Evolutionary conservation across 1,139 yeast genomes (phyloP).

Genomic region (Petasospora fabianii): DNA sequence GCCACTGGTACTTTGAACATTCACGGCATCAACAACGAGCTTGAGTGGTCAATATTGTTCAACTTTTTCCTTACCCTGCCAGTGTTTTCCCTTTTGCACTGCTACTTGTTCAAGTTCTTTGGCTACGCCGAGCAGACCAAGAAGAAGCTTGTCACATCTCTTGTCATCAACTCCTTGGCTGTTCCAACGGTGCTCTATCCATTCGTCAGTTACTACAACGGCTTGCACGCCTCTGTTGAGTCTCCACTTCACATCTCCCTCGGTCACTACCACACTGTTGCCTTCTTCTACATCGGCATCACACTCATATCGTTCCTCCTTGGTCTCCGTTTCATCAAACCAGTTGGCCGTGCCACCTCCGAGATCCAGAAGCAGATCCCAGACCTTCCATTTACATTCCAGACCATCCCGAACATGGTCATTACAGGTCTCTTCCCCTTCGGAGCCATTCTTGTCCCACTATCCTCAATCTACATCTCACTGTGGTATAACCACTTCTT

Average conservation of each 20-base stretch:
- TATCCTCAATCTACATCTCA: slow-evolving; percentile 24
- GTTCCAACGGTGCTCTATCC: slow-evolving; percentile 15
- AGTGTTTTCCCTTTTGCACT: slow-evolving; percentile 15
- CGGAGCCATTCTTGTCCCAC: slow-evolving; percentile 24
- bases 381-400: slow-evolving; percentile 24
- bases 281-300: slow-evolving; percentile 10
- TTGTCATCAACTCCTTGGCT: slow-evolving; percentile 15
- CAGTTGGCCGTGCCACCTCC: slow-evolving; percentile 3
- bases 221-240: slow-evolving; percentile 16
- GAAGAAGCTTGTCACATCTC: slow-evolving; percentile 4
- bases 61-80: slow-evolving; percentile 18
- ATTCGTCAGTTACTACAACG: slow-evolving; percentile 13
- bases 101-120: slow-evolving; percentile 20
- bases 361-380: slow-evolving; percentile 22
- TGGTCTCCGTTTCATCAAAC: slow-evolving; percentile 12
- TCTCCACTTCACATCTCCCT: slow-evolving; percentile 21
- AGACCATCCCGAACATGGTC: slow-evolving; percentile 23
- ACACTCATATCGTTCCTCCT: slow-evolving; percentile 11
- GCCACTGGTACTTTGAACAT: slow-evolving; percentile 16
- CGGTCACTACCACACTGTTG: neutral
- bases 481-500: slow-evolving; percentile 27
- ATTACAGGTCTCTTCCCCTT: slow-evolving; percentile 27
- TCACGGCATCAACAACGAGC: slow-evolving; percentile 17
- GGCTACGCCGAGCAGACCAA: slow-evolving; percentile 9
- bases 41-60: slow-evolving; percentile 7